Conservation (phyloP, 768 basidiomycete genomes). For the Pisolithus microcarpus region DNA sequence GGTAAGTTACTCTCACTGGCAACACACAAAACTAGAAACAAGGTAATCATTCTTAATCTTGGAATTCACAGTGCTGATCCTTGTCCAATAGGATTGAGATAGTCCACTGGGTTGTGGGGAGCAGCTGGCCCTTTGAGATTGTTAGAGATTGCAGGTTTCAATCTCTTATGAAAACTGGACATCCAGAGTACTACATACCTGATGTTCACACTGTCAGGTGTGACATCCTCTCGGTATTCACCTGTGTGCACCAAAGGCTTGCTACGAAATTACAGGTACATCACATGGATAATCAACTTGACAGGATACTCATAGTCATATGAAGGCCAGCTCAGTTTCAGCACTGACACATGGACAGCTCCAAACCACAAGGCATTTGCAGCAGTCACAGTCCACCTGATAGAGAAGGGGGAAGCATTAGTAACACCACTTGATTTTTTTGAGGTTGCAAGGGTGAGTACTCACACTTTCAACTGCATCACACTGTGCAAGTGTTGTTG, state of each 20-base stretch:
- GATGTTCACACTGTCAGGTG: constrained; percentile 13
- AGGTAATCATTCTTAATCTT: neutral
- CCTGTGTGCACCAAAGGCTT: neutral
- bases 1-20: constrained; percentile 18
- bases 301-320: constrained; percentile 18
- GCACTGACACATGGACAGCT: constrained; percentile 33
- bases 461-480: neutral
- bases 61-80: neutral
- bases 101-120: constrained; percentile 20
- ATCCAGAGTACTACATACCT: constrained; percentile 9
- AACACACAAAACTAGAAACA: constrained; percentile 14
- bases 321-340: constrained; percentile 25
- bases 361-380: constrained; percentile 30
- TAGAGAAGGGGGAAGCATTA: constrained; percentile 21
- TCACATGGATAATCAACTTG: neutral
- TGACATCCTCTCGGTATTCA: constrained; percentile 14
- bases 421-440: constrained; percentile 30
- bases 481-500: neutral
- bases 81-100: constrained; percentile 13
- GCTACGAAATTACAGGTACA: neutral
- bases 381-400: constrained; percentile 28
- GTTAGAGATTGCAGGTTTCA: constrained; percentile 16
- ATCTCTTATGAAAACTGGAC: constrained; percentile 10
- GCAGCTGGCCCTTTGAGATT: constrained; percentile 15
- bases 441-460: constrained; percentile 24